phyloP scores from a whole-genome alignment of 2,329 filamentous ascomycete species.

The Chaetomium olivaceum region DNA sequence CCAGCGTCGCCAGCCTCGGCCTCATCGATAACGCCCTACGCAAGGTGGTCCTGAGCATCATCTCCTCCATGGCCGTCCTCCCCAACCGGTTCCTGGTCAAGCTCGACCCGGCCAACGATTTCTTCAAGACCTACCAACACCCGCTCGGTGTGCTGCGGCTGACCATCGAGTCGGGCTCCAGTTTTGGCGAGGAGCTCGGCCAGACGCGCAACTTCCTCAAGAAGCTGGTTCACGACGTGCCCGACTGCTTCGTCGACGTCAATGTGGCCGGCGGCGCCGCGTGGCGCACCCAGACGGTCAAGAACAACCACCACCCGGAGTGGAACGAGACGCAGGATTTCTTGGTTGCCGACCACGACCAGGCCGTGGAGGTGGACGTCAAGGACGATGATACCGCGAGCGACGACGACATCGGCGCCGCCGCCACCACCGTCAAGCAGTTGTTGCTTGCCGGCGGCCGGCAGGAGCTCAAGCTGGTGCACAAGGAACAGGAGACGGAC shows the following conservation, averaged over 20 bases:
- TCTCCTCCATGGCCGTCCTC: constrained; percentile 48
- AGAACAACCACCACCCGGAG: constrained; percentile 44
- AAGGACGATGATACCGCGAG: constrained; percentile 45
- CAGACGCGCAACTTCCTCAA: constrained; percentile 38
- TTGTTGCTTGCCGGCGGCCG: constrained; percentile 45
- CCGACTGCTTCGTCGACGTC: constrained; percentile 50
- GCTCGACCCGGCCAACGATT: constrained; percentile 48
- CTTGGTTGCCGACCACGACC: constrained; percentile 48
- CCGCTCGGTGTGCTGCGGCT: constrained; percentile 47
- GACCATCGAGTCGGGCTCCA: constrained; percentile 44
- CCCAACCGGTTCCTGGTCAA: constrained; percentile 53
- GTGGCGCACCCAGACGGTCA: constrained; percentile 45
- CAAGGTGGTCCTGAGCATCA: constrained; percentile 47
- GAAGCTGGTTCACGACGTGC: constrained; percentile 48
- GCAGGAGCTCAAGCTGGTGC: constrained; percentile 43
- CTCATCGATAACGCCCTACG: constrained; percentile 46
- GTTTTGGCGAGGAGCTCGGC: constrained; percentile 42
- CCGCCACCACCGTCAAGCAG: constrained; percentile 43
- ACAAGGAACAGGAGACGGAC: constrained; percentile 42
- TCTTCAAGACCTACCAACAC: constrained; percentile 49
- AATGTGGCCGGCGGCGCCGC: constrained; percentile 45
- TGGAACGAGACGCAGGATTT: constrained; percentile 54
- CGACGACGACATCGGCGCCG: constrained; percentile 49
- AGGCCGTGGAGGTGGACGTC: constrained; percentile 44
- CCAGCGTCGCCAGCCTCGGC: constrained; percentile 46